Evolutionary conservation across 1,139 yeast species (phyloP), one percentile per base, ranked within the genome.

Genomic region (Taphrina betulina): DNA sequence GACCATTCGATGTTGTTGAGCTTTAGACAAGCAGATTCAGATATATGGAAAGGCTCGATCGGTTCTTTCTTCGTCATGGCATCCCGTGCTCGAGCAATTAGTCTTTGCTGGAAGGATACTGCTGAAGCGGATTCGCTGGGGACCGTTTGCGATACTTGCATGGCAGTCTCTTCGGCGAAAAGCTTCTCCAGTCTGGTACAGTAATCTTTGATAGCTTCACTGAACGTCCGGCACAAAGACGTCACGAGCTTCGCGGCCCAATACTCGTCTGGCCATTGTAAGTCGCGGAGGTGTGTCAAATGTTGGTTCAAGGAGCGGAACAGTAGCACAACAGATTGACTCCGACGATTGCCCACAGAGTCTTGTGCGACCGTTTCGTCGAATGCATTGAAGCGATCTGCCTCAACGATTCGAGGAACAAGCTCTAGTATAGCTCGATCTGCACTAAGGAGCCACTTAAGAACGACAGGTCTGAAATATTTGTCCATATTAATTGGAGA

Each of bases 1-100:
- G 85, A 79, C 17, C 81, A 78, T 4, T 83, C 81, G 17, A 88
- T 67, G 64, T 88, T 81, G 67, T 86, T 86, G 56, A 88, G 72
- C 20, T 85, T 83, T n/a, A 85, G 79, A 69, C 95, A 87, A 0
- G 92, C 82, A 35, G 35, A 52, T 12, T 57, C 31, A 60, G 76
- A 74, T 69, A 85, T 86, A 57, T 80, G 77, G 66, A 77, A 83
- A 0, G 89, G 78, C 72, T 61, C 82, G 78, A 59, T 73, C 71
- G n/a, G 72, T 60, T 61, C 73, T 68, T 58, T 69, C 63, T 72
- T 71, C 7, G 68, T 65, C 3, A 78, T 69, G 2, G 75, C 80
- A 58, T 72, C 74, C 60, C 71, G 75, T 61, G 80, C 74, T 62
- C 63, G 61, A 5, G 69, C 65, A 5, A 72, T 61, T 74, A 75